phyloP scores from a whole-genome alignment of 2,329 filamentous ascomycete genomes.

The Aspergillus sp. region DNA sequence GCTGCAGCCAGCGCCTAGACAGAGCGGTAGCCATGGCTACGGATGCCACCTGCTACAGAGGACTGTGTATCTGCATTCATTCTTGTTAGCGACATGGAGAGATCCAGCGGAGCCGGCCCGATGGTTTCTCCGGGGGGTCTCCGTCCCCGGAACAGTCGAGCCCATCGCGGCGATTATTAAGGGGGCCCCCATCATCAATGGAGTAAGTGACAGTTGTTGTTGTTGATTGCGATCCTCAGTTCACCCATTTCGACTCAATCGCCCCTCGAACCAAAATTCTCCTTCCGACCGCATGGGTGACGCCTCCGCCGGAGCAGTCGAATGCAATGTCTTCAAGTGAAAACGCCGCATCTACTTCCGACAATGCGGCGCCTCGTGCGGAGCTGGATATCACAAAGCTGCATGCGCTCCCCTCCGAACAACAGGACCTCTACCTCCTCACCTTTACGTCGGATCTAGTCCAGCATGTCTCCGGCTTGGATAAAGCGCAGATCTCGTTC shows the following conservation, averaged over 20 bases:
- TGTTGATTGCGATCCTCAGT: background rate
- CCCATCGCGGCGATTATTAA: slow-evolving; percentile 6
- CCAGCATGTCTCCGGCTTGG: slow-evolving; percentile 70
- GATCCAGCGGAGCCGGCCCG: slow-evolving; percentile 23
- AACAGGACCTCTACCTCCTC: slow-evolving; percentile 91
- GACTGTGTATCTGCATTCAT: background rate
- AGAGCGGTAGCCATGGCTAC: slow-evolving; percentile 26
- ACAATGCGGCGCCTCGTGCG: slow-evolving; percentile 34
- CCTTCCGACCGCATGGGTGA: slow-evolving; percentile 12
- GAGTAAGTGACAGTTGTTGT: slow-evolving; percentile 3
- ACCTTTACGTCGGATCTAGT: slow-evolving; percentile 82
- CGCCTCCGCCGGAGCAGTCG: slow-evolving; percentile 8
- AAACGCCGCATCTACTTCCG: slow-evolving; percentile 28
- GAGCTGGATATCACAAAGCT: slow-evolving; percentile 91
- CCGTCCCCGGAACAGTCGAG: slow-evolving; percentile 19
- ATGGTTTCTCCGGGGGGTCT: slow-evolving; percentile 27
- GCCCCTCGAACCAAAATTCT: background rate
- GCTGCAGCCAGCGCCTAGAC: slow-evolving; percentile 19
- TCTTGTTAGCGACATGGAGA: background rate
- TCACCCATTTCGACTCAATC: background rate
- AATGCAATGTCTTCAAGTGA: slow-evolving; percentile 42
- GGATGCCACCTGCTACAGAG: background rate
- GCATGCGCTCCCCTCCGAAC: slow-evolving; percentile 83
- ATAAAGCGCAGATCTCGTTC: slow-evolving; percentile 75
- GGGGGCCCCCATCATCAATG: slow-evolving; percentile 10